Base-by-base conservation (phyloP, 257 asterid species). In the Henckelia pumila region DNA sequence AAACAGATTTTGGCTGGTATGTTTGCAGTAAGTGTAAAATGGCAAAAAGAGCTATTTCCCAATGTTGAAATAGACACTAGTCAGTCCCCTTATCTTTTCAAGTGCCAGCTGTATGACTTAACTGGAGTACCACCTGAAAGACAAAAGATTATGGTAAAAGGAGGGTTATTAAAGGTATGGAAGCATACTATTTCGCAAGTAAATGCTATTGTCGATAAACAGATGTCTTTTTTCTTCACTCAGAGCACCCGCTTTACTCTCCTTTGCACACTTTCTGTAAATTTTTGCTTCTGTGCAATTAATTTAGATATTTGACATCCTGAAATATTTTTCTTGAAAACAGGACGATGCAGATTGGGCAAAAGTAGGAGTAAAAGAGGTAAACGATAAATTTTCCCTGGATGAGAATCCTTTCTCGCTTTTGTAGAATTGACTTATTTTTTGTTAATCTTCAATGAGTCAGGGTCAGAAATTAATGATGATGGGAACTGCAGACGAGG, bases 121-220 rank as follows among this genome's bases (percentile, higher is more conserved):
- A 94, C 99, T 37, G 98, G 99, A 73, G 98, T 94, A 73, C 96
- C 99, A 72, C 99, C 99, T 55, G 98, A 94, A 83, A 86, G 99
- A 75, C 99, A 94, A 80, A 94, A 94, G 86, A 94, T 94, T 67
- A 89, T 94, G 99, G 96, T 94, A 33, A 94, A 94, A 81, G 99
- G 99, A 76, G 98, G 98, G 69, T 75, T 94, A 66, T 75, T 94
- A 26, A 94, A 94, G 99, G 99, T 94, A 91, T 61, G 16, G 16
- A 66, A 66, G 55, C 64, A 26, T 68, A 53, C 33, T 17, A 64
- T 56, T 23, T 40, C n/a, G 28, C 24, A 24, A 17, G 53, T 60
- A 29, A 21, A 47, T 23, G 50, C 7, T 22, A 33, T 65, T 30
- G 63, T 61, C 63, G 59, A 6, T 62, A 57, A 8, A 9, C 32